Conservation (phyloP, 371 early-diverging fungal genomes). For the Phascolomyces articulosus region DNA sequence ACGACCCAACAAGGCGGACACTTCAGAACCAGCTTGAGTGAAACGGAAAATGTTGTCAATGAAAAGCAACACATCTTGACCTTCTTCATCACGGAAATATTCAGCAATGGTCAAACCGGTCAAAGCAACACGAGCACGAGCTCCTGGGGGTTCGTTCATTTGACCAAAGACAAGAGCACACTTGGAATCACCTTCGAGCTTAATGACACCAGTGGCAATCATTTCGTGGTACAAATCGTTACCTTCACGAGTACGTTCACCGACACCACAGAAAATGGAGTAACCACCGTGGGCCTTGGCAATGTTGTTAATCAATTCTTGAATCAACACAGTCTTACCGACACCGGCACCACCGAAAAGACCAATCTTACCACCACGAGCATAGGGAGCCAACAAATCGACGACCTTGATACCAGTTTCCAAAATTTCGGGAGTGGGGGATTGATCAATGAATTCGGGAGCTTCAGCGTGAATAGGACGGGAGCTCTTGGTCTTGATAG, state of each 20-base stretch:
- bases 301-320: conserved; percentile 97
- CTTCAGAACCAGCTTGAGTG: conserved; percentile 94
- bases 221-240: conserved; percentile 98
- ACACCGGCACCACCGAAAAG: conserved; percentile 98
- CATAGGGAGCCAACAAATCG: conserved; percentile 98
- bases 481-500: conserved; percentile 87
- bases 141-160: conserved; percentile 99
- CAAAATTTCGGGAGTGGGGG: conserved; percentile 94
- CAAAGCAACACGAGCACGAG: conserved; percentile 98
- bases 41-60: conserved; percentile 99
- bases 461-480: conserved; percentile 94
- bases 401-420: conserved; percentile 99
- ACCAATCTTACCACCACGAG: conserved; percentile 98
- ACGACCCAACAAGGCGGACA: conserved; percentile 98
- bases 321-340: conserved; percentile 97
- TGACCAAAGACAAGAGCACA: conserved; percentile 98
- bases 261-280: conserved; percentile 97
- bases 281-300: conserved; percentile 98
- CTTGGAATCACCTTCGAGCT: conserved; percentile 92
- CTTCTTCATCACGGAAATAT: conserved; percentile 99
- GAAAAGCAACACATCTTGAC: conserved; percentile 98
- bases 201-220: conserved; percentile 92
- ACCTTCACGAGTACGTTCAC: conserved; percentile 97
- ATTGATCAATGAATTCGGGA: conserved; percentile 96
- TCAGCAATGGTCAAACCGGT: conserved; percentile 98